Evolutionary conservation across 1,139 yeast species (phyloP), one percentile per base, ranked within the genome.

Genomic region (Diutina mesorugosa): DNA sequence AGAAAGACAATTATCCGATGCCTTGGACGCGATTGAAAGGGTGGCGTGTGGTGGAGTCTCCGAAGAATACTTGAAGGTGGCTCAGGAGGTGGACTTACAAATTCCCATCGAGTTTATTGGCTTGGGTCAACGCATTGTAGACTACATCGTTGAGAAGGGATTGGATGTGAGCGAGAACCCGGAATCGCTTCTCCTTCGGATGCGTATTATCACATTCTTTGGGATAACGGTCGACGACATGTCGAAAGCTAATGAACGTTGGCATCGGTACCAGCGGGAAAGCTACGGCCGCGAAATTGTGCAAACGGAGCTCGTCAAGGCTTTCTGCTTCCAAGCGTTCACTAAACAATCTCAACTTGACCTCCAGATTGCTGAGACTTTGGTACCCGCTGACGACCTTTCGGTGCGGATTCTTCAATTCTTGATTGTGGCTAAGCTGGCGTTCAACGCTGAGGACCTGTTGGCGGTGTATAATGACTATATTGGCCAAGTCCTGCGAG

Each of bases 381-480:
- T 50, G 16, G 6, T 50, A 7, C 53, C 53, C n/a, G 53, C 32
- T 6, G 53, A 50, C 29, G 16, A 32, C 16, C 41, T 50, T 16
- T 29, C 10, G 16, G 14, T 50, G 5, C 21, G 53, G 29, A 28
- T 32, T 16, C 7, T 50, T 14, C 80, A 81, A 57, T 66, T 73
- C 0, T 64, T 78, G 52, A 76, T 85, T n/a, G 61, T 84, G 10
- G 77, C 77, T 0, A 69, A 74, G 47, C 70, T 82, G 7, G 74
- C 71, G 60, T 74, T 79, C 57, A 74, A 77, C 52, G 64, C 72
- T 1, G 80, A 78, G 18, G 64, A 68, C 45, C 70, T 84, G 0
- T 69, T 85, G 46, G 74, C 73, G 1, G 62, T 81, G 6, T 85
- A 79, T 67, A 85, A 85, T 61, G 71, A 73, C 30, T 75, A 79